Percentiles rank a stretch among this genome's conserved stretches.
These are phyloP conservation scores for Tuber melanosporum DNA, from an alignment of 495 filamentous ascomycete species.

Conservation along the genomic window DNA sequence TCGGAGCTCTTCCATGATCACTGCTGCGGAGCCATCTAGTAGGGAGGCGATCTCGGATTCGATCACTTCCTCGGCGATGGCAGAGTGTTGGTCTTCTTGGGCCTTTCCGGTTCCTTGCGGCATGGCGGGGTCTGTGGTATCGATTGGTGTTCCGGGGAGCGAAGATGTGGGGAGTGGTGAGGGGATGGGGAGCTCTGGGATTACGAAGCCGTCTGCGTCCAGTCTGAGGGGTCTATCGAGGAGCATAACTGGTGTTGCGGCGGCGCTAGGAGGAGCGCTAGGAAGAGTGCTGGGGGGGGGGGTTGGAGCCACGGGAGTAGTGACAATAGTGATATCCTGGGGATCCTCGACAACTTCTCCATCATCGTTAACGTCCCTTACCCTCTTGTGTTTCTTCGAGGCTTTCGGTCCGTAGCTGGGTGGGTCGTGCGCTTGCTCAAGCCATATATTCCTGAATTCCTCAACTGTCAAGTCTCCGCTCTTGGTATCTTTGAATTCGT, in stretches of 20 bases:
- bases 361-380: constrained; percentile 44
- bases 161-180: not conserved
- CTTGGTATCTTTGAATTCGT: constrained; percentile 79
- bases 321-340: not conserved
- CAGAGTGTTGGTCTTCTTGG: constrained; percentile 35
- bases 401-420: constrained; percentile 68
- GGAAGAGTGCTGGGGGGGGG: constrained; percentile 3
- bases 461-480: constrained; percentile 74
- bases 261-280: not conserved
- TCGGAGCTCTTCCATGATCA: constrained; percentile 30
- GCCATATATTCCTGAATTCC: constrained; percentile 67
- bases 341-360: constrained; percentile 40
- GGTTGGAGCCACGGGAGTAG: not conserved
- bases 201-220: constrained; percentile 53
- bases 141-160: not conserved
- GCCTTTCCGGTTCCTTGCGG: constrained; percentile 3
- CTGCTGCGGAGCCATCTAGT: constrained; percentile 26
- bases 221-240: constrained; percentile 19
- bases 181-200: constrained; percentile 47
- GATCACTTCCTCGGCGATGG: constrained; percentile 39
- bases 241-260: not conserved
- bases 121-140: constrained; percentile 11
- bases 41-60: constrained; percentile 36
- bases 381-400: constrained; percentile 46
- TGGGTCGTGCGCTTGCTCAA: constrained; percentile 65